A percentile compares a stretch with the other conserved stretches of the same genome.
phyloP scores from a whole-genome alignment of 441 rosid genomes.

The Hura crepitans region DNA sequence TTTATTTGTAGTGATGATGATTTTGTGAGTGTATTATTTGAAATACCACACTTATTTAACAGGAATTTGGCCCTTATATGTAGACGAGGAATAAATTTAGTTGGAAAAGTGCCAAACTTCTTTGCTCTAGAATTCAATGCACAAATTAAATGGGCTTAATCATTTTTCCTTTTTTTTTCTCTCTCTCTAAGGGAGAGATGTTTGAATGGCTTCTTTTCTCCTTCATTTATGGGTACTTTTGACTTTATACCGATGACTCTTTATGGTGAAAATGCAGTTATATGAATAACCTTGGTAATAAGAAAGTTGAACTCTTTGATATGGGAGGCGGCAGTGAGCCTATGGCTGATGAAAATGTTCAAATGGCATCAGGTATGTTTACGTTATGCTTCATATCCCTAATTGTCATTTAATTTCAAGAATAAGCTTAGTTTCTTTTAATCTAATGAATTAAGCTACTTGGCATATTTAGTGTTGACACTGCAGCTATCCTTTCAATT shows the following conservation, averaged over 20 bases:
- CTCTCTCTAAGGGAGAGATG: neutral
- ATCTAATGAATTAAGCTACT: neutral
- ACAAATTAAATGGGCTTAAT: conserved; percentile 3
- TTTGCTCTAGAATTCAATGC: neutral
- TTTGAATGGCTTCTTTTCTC: neutral
- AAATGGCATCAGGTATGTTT: conserved; percentile 72
- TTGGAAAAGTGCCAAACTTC: neutral
- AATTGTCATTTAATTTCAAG: neutral
- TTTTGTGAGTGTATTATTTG: neutral
- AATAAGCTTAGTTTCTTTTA: neutral
- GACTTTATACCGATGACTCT: conserved; percentile 15
- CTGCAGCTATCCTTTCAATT: neutral
- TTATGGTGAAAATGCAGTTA: conserved; percentile 46
- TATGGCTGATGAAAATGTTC: conserved; percentile 73
- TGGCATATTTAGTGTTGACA: neutral
- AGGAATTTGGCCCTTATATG: conserved; percentile 1
- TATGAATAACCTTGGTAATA: conserved; percentile 80
- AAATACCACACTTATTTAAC: neutral
- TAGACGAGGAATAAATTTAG: conserved; percentile 8
- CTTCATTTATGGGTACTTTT: neutral
- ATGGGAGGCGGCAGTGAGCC: conserved; percentile 96
- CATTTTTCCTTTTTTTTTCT: no score
- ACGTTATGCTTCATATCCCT: neutral
- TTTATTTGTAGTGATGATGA: neutral
- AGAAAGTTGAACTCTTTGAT: conserved; percentile 90